Conservation (phyloP, 2,329 filamentous ascomycete species). For the Boeremia exigua region DNA sequence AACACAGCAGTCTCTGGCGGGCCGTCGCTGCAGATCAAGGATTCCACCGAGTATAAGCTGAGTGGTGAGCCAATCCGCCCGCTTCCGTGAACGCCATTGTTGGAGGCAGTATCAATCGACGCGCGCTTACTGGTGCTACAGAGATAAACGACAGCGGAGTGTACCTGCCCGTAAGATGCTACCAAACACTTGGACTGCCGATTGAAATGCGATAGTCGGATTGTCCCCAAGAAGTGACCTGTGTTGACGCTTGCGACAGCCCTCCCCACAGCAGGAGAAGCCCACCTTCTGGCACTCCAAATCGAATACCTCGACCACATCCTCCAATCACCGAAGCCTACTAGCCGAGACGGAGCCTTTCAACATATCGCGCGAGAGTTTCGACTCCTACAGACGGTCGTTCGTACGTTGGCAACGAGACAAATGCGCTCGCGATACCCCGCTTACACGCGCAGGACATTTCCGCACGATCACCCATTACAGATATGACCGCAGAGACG, state of each 20-base stretch:
- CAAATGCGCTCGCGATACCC: conserved; percentile 2
- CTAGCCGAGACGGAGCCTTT: conserved; percentile 89
- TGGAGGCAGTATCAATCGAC: conserved; percentile 6
- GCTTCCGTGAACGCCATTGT: not conserved
- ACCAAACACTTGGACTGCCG: conserved; percentile 1
- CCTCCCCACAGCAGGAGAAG: conserved; percentile 90
- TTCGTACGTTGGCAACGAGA: conserved; percentile 70
- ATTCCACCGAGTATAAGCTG: conserved; percentile 59
- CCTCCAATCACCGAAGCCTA: conserved; percentile 67
- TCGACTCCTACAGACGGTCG: conserved; percentile 93
- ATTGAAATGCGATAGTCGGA: conserved; percentile 3
- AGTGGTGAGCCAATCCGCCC: conserved; percentile 51
- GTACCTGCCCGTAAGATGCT: conserved; percentile 78
- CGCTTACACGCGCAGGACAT: conserved; percentile 71
- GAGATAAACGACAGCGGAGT: conserved; percentile 96
- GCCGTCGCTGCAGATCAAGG: conserved; percentile 53
- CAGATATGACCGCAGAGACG: conserved; percentile 60
- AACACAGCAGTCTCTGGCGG: conserved; percentile 43
- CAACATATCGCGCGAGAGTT: conserved; percentile 93
- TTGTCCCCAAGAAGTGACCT: not conserved
- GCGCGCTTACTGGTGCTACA: conserved; percentile 52
- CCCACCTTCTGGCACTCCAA: conserved; percentile 74
- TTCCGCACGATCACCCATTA: conserved; percentile 80
- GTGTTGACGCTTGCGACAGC: conserved; percentile 36
- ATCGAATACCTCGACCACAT: conserved; percentile 56